Evolutionary conservation across 108 stramenopile species (phyloP).

Genomic region (Thalassiosira profunda): DNA sequence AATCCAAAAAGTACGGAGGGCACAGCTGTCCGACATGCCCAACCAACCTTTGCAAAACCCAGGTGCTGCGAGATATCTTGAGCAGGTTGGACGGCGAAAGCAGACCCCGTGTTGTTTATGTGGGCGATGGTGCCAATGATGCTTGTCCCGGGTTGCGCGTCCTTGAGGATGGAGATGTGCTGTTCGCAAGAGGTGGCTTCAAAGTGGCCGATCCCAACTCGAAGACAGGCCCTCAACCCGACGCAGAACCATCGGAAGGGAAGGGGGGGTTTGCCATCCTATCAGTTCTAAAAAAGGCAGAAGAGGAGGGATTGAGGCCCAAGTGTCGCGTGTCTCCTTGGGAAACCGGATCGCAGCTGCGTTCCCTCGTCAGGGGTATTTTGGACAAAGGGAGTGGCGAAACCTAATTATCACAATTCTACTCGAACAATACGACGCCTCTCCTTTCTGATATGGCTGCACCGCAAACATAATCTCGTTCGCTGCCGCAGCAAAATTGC

Average conservation of each 20-base stretch:
- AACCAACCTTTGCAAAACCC: conserved; percentile 50
- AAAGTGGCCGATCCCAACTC: conserved; percentile 29
- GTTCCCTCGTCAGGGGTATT: conserved; percentile 11
- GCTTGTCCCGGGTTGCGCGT: conserved; percentile 49
- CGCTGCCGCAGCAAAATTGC: too few relatives aligned
- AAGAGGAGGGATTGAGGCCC: conserved; percentile 15
- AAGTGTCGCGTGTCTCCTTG: conserved; percentile 30
- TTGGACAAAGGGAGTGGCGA: conserved; percentile 10
- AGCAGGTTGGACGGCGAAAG: conserved; percentile 17
- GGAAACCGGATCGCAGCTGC: conserved; percentile 32
- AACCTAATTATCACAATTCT: too few relatives aligned
- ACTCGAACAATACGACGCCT: too few relatives aligned
- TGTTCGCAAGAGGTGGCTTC: conserved; percentile 35
- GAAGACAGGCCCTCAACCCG: conserved; percentile 19
- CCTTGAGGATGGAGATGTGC: conserved; percentile 25
- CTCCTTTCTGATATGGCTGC: too few relatives aligned
- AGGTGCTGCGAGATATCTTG: conserved; percentile 34
- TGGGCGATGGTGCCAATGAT: conserved; percentile 53
- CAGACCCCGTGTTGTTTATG: conserved; percentile 39
- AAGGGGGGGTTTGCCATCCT: conserved; percentile 15
- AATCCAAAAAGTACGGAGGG: conserved; percentile 44
- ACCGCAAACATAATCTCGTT: too few relatives aligned
- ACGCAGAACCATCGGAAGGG: conserved; percentile 20
- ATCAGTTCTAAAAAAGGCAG: conserved; percentile 26
- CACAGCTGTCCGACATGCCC: conserved; percentile 36